Evolutionary conservation across 1,284 basidiomycete genomes (phyloP).

Genomic region (Bondarzewia mesenterica): DNA sequence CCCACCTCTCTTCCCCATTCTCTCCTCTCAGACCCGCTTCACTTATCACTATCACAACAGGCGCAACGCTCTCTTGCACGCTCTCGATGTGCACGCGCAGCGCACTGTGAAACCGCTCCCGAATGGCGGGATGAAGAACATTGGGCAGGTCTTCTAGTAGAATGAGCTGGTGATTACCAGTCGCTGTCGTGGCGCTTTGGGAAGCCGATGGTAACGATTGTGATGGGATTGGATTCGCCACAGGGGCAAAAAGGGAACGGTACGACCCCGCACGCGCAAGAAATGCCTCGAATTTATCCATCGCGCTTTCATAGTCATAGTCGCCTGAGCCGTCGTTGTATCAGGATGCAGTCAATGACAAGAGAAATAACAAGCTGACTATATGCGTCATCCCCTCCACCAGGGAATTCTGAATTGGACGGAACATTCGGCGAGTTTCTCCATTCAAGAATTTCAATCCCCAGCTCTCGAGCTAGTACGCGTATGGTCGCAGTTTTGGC

Average conservation of each 20-base stretch:
- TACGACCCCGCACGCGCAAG: constrained; percentile 67
- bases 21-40: constrained; percentile 75
- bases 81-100: constrained; percentile 41
- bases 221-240: constrained; percentile 36
- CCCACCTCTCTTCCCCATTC: constrained; percentile 31
- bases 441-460: constrained; percentile 86
- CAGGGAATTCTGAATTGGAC: neutral
- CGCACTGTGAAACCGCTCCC: constrained; percentile 68
- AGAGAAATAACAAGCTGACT: neutral
- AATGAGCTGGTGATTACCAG: constrained; percentile 46
- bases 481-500: constrained; percentile 86
- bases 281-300: constrained; percentile 74
- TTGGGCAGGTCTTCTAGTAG: constrained; percentile 93
- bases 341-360: neutral
- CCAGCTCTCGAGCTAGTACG: constrained; percentile 69
- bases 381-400: neutral
- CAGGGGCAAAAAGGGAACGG: constrained; percentile 39
- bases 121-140: constrained; percentile 69
- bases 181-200: neutral
- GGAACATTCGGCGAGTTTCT: constrained; percentile 34
- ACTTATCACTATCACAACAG: constrained; percentile 80
- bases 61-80: constrained; percentile 40
- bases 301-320: constrained; percentile 46
- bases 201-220: neutral
- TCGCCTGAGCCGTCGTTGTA: neutral